phyloP scores from a whole-genome alignment of 2,329 filamentous ascomycete genomes.

The Fusarium gaditjirri region DNA sequence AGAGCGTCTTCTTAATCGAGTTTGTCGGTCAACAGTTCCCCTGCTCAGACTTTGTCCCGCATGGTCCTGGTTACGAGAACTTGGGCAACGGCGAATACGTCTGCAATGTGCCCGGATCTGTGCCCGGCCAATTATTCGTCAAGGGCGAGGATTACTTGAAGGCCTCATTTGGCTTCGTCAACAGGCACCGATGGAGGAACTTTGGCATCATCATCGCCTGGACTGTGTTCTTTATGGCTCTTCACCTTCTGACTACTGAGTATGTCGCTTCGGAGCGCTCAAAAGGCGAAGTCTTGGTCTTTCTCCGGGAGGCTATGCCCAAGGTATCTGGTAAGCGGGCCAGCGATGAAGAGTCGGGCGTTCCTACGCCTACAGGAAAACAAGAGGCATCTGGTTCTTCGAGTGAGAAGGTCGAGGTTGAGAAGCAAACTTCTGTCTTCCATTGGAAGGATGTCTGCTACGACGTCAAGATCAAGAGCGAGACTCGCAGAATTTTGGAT shows the following conservation, averaged over 20 bases:
- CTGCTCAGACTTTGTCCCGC: constrained; percentile 55
- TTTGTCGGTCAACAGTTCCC: constrained; percentile 59
- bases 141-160: neutral
- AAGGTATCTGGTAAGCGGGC: neutral
- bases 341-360: constrained; percentile 3
- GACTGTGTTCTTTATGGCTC: constrained; percentile 22
- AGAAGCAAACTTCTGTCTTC: constrained; percentile 58
- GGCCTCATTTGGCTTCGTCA: constrained; percentile 19
- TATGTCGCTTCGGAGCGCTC: constrained; percentile 31
- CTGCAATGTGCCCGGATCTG: neutral
- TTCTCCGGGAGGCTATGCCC: constrained; percentile 15
- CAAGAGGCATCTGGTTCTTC: neutral
- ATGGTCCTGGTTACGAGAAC: neutral
- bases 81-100: constrained; percentile 9
- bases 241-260: constrained; percentile 23
- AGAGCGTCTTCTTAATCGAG: constrained; percentile 72
- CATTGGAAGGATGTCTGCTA: constrained; percentile 78
- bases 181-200: constrained; percentile 31
- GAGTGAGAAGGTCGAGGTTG: neutral
- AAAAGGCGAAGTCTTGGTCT: constrained; percentile 34
- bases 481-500: constrained; percentile 71
- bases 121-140: neutral
- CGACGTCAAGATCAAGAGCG: constrained; percentile 74
- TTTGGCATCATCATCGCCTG: constrained; percentile 28
- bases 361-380: neutral